These are phyloP conservation scores for Myxozyma melibiosi DNA, from an alignment of 805 yeast genomes.

Conservation along the genomic window DNA sequence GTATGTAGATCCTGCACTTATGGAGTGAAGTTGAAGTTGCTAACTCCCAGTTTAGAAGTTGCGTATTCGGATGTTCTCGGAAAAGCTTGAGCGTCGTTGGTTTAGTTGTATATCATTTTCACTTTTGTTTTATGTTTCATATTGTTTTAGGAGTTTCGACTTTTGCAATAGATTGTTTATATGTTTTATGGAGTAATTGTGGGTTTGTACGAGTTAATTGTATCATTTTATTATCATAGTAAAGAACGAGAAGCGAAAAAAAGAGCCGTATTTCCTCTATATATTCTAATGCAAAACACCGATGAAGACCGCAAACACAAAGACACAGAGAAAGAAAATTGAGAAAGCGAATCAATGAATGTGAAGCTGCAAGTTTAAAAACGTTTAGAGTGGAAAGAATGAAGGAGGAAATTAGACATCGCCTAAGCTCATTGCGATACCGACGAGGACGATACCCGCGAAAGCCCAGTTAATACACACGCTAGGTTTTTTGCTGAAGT, in stretches of 20 bases:
- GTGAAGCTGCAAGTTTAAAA: background rate
- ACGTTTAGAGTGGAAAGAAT: background rate
- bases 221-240: no score
- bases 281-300: background rate
- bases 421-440: constrained; percentile 27
- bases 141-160: no score
- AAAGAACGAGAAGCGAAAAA: no score
- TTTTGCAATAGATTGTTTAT: no score
- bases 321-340: background rate
- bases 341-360: background rate
- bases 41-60: constrained; percentile 38
- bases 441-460: constrained; percentile 26
- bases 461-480: constrained; percentile 31
- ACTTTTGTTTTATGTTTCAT: background rate
- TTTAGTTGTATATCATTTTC: background rate
- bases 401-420: constrained; percentile 5
- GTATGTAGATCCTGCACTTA: constrained; percentile 7
- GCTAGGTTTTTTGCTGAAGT: constrained; percentile 24
- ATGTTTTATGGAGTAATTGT: no score
- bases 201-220: no score
- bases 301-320: background rate
- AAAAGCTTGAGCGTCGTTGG: constrained; percentile 37
- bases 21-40: background rate
- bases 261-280: no score
- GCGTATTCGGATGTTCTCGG: constrained; percentile 51